Evolutionary conservation across 2,329 filamentous ascomycete genomes (phyloP).

Genomic region (Beauveria brongniartii): DNA sequence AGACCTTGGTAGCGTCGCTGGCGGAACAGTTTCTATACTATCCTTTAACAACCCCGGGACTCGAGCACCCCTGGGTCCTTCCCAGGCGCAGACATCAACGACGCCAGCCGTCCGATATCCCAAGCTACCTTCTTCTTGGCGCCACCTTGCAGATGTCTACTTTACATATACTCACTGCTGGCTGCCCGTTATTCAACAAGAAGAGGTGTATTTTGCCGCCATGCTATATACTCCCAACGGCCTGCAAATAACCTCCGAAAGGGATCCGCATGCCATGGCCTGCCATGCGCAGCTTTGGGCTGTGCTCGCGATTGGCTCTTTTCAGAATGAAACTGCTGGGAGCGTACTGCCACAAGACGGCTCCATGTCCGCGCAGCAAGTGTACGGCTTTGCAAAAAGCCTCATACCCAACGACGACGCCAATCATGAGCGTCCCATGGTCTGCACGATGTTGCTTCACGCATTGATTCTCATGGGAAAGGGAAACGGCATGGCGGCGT

Average conservation of each 20-base stretch:
- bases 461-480: constrained; percentile 55
- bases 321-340: constrained; percentile 35
- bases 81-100: neutral
- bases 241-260: constrained; percentile 18
- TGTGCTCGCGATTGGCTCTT: constrained; percentile 48
- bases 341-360: constrained; percentile 2
- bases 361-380: constrained; percentile 20
- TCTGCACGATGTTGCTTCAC: constrained; percentile 42
- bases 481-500: constrained; percentile 49
- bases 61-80: neutral
- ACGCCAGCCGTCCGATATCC: constrained; percentile 4
- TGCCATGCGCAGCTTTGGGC: constrained; percentile 53
- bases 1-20: neutral
- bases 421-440: constrained; percentile 33
- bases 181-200: constrained; percentile 65
- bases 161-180: constrained; percentile 70
- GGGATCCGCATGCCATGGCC: constrained; percentile 24
- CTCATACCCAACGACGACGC: constrained; percentile 43
- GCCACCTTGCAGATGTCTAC: constrained; percentile 60
- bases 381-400: constrained; percentile 42
- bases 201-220: constrained; percentile 45
- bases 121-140: constrained; percentile 45
- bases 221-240: constrained; percentile 33
- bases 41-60: neutral
- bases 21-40: neutral